Conservation (phyloP, 2,329 filamentous ascomycete species). For the Samsoniella hepiali region DNA sequence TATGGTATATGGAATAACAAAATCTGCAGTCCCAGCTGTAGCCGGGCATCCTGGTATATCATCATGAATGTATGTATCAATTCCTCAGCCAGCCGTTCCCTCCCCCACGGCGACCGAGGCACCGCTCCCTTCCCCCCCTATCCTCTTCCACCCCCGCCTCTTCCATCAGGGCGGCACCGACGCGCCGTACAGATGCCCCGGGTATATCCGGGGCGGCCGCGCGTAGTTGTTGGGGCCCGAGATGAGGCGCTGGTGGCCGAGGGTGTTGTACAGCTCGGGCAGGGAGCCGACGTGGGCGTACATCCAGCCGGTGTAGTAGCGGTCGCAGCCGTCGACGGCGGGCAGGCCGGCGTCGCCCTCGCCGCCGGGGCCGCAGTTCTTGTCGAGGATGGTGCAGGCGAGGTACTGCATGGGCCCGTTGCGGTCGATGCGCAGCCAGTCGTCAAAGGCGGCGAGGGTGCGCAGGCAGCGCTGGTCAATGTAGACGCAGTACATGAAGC, state of each 20-base stretch:
- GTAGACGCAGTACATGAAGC: slow-evolving; percentile 18
- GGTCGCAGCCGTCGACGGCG: slow-evolving; percentile 13
- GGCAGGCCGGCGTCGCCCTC: slow-evolving; percentile 9
- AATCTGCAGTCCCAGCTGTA: neutral
- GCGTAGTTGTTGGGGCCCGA: slow-evolving; percentile 14
- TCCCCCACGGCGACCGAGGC: too few relatives aligned
- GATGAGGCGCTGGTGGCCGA: slow-evolving; percentile 16
- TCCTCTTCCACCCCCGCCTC: too few relatives aligned
- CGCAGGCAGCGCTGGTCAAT: slow-evolving; percentile 12
- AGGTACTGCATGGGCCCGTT: slow-evolving; percentile 19
- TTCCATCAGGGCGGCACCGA: slow-evolving; percentile 4
- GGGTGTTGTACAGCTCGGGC: slow-evolving; percentile 18
- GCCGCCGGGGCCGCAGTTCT: neutral
- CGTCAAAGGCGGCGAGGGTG: slow-evolving; percentile 16
- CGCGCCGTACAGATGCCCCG: slow-evolving; percentile 13
- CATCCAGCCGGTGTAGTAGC: slow-evolving; percentile 19
- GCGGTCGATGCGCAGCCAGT: slow-evolving; percentile 17
- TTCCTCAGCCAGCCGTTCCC: too few relatives aligned
- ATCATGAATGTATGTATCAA: neutral
- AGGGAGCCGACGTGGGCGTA: slow-evolving; percentile 16
- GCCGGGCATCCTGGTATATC: neutral
- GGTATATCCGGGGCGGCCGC: slow-evolving; percentile 17
- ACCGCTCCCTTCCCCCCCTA: neutral
- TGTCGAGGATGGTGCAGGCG: slow-evolving; percentile 16
- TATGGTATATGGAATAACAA: slow-evolving; percentile 14